Evolutionary conservation across 106 monocot genomes (phyloP), one percentile per base, ranked within the genome.

Genomic region (Acanthochlamys bracteata): DNA sequence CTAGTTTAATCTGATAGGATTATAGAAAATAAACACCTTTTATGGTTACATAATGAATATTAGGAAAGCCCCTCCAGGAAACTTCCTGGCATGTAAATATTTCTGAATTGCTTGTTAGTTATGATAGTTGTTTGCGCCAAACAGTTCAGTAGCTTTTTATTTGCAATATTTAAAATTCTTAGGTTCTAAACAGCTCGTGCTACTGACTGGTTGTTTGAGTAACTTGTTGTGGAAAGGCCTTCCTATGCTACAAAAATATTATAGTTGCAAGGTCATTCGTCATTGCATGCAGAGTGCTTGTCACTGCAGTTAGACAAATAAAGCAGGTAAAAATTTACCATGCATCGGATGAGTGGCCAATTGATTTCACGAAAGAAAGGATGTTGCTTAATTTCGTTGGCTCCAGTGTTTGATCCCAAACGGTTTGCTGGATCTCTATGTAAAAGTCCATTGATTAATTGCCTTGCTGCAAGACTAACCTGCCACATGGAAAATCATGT

Each of bases 261-360:
- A 3, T 33, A 33, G 33, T 33, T 33, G 33, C 33, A 33, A 49
- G 49, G 49, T 12, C 49, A 14, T 49, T 49, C 17, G 49, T 10
- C 17, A 14, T 49, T 49, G 49, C 17, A 33, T 33, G 33, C 33
- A 33, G 6, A 33, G 33, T 33, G 33, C 33, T 33, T 33, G 4
- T 33, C 6, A 33, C 4, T 33, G 33, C 4, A 33, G 6, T 49
- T 49, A 10, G 49, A 49, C 49, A 12, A 49, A 49, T 9, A 49
- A 49, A 12, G 12, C 12, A 49, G 12, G 49, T 4, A 49, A 21
- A 23, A 64, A 56, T 24, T n/a, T 78, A 96, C 96, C 91, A 88
- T 88, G 88, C 87, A 85, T 27, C 90, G 90, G 57, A 96, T 83
- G 60, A 96, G 88, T 16, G 96, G 84, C 96, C 96, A 96, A 33